Percentiles rank a stretch among this genome's conserved stretches.
These are phyloP conservation scores for Pichia sp. DNA, from an alignment of 1,139 yeast species.

Conservation along the genomic window DNA sequence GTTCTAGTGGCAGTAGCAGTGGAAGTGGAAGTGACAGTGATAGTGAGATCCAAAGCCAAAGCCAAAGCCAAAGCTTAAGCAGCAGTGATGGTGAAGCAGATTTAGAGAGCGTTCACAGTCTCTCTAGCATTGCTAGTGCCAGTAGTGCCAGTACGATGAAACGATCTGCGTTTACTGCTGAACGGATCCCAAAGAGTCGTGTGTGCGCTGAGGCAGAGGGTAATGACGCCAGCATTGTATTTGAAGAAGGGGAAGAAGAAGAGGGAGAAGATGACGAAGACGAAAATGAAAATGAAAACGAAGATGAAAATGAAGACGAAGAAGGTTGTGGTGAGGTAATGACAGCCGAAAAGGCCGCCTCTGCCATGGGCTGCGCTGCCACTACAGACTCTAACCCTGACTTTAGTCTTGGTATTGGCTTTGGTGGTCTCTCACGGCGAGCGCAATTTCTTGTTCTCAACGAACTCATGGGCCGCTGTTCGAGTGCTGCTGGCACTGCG, in stretches of 20 bases:
- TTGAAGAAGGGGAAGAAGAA: slow-evolving; percentile 19
- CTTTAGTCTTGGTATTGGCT: too few relatives aligned
- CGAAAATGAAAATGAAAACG: background rate
- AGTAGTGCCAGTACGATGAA: slow-evolving; percentile 23
- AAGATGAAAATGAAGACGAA: slow-evolving; percentile 34
- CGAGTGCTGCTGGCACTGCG: slow-evolving; percentile 1
- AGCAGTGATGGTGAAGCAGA: too few relatives aligned
- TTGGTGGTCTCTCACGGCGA: slow-evolving; percentile 66
- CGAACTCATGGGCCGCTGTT: slow-evolving; percentile 49
- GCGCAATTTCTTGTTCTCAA: slow-evolving; percentile 87
- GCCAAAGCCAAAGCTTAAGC: too few relatives aligned
- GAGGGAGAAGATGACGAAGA: background rate
- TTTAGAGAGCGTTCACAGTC: too few relatives aligned
- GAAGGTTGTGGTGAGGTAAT: too few relatives aligned
- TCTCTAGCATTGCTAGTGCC: too few relatives aligned
- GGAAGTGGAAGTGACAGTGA: too few relatives aligned
- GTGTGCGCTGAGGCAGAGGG: slow-evolving; percentile 65
- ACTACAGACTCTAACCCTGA: too few relatives aligned
- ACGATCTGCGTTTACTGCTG: slow-evolving; percentile 53
- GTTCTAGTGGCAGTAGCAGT: too few relatives aligned
- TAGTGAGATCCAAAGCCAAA: too few relatives aligned
- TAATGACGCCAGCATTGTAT: slow-evolving; percentile 49
- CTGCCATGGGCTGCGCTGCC: slow-evolving; percentile 88
- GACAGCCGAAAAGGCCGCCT: too few relatives aligned
- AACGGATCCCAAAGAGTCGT: slow-evolving; percentile 68